Conservation (phyloP, 371 early-diverging fungal genomes). For the Parasitella parasitica region DNA sequence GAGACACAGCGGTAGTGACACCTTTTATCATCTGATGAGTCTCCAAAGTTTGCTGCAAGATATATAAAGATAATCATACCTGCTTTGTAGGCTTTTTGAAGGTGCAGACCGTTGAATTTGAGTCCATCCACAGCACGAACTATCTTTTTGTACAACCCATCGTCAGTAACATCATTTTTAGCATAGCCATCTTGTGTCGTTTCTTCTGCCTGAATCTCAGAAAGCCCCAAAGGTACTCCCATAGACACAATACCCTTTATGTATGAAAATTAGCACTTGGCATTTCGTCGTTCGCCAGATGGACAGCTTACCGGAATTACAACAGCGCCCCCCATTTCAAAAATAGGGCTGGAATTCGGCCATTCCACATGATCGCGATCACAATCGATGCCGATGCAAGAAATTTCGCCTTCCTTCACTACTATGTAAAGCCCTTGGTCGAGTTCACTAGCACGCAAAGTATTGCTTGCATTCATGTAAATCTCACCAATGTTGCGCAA, state of each 20-base stretch:
- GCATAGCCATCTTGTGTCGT: slow-evolving; percentile 57
- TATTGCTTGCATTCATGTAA: slow-evolving; percentile 28
- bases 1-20: slow-evolving; percentile 55
- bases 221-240: slow-evolving; percentile 54
- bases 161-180: slow-evolving; percentile 32
- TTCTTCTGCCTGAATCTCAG: slow-evolving; percentile 58
- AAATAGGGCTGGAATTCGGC: slow-evolving; percentile 38
- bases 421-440: slow-evolving; percentile 37
- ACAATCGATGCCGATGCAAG: slow-evolving; percentile 57
- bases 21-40: no score
- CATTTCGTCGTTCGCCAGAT: no score
- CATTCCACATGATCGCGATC: slow-evolving; percentile 37
- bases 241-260: slow-evolving; percentile 52
- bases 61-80: slow-evolving; percentile 36
- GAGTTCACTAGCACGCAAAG: slow-evolving; percentile 1
- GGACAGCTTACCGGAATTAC: slow-evolving; percentile 45
- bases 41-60: no score
- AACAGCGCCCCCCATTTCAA: slow-evolving; percentile 48
- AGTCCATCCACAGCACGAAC: slow-evolving; percentile 61
- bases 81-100: slow-evolving; percentile 63
- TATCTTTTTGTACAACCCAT: slow-evolving; percentile 28
- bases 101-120: slow-evolving; percentile 58
- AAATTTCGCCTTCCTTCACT: slow-evolving; percentile 49
- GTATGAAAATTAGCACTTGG: not conserved
- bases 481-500: slow-evolving; percentile 52